These are phyloP conservation scores for Cercospora sojina DNA, from an alignment of 2,329 filamentous ascomycete genomes.

Conservation along the genomic window DNA sequence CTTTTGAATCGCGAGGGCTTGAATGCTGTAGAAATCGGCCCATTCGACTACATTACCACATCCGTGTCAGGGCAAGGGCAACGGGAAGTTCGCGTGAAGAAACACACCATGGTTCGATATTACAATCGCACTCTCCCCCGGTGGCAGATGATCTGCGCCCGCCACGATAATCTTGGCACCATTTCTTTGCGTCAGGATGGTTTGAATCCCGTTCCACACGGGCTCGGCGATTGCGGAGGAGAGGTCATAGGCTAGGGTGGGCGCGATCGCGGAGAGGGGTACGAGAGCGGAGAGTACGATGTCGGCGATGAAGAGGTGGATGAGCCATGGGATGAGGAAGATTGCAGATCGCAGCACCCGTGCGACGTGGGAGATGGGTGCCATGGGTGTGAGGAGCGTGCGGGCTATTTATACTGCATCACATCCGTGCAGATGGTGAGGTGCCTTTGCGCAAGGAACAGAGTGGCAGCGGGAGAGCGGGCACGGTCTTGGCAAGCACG, in stretches of 20 bases:
- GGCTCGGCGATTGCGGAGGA: constrained; percentile 57
- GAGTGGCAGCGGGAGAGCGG: neutral
- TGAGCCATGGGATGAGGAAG: constrained; percentile 51
- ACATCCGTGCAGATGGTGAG: neutral
- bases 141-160: constrained; percentile 51
- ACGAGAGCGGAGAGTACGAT: constrained; percentile 42
- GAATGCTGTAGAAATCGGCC: constrained; percentile 65
- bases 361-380: constrained; percentile 20
- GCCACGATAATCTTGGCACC: constrained; percentile 55
- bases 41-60: constrained; percentile 49
- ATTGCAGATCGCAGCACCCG: constrained; percentile 40
- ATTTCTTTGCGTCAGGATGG: constrained; percentile 57
- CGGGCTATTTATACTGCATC: neutral
- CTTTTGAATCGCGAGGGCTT: constrained; percentile 54
- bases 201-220: constrained; percentile 59
- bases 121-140: constrained; percentile 60
- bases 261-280: constrained; percentile 39
- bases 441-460: neutral
- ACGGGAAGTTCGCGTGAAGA: neutral
- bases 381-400: neutral
- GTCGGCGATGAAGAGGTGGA: constrained; percentile 55
- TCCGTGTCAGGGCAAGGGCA: neutral
- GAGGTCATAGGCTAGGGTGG: constrained; percentile 53
- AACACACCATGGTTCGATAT: constrained; percentile 53
- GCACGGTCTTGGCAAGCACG: neutral